Percentiles rank a stretch among this genome's conserved stretches.
These are phyloP conservation scores for Cicer yamashitae DNA, from an alignment of 306 rosid species.

Conservation along the genomic window DNA sequence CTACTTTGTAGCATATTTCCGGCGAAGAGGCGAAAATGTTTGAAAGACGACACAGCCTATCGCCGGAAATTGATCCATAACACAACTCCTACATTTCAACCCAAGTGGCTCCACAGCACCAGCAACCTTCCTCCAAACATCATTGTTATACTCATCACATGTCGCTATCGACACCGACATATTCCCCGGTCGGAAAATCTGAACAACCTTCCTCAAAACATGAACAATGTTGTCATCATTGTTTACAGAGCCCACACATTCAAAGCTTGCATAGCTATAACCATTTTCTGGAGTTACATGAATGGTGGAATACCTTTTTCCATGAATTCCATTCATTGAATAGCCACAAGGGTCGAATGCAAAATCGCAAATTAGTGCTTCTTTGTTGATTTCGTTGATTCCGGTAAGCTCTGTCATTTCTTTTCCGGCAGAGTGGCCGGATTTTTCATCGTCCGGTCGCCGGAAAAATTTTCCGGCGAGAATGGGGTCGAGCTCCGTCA, in stretches of 20 bases:
- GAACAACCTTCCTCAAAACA: constrained; percentile 72
- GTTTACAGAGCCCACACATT: constrained; percentile 61
- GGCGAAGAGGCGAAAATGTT: constrained; percentile 65
- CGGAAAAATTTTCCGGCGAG: constrained; percentile 74
- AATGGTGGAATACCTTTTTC: constrained; percentile 84
- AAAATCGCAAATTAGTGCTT: constrained; percentile 78
- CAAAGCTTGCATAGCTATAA: constrained; percentile 91
- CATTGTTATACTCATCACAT: constrained; percentile 38
- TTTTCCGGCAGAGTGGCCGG: constrained; percentile 74
- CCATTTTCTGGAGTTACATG: constrained; percentile 98
- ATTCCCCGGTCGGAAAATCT: constrained; percentile 84
- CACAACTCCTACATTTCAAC: constrained; percentile 79
- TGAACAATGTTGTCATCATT: constrained; percentile 56
- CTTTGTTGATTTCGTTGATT: constrained; percentile 64
- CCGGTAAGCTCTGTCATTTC: constrained; percentile 82
- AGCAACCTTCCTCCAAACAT: constrained; percentile 62
- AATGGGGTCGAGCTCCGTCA: constrained; percentile 84
- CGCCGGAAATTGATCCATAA: constrained; percentile 76
- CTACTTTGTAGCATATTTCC: constrained; percentile 48
- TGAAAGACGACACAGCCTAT: constrained; percentile 75
- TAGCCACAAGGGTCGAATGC: constrained; percentile 93
- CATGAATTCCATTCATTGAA: constrained; percentile 89
- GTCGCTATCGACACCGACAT: constrained; percentile 81
- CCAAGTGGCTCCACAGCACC: constrained; percentile 77
- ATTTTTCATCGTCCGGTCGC: constrained; percentile 50